Evolutionary conservation across 2,329 filamentous ascomycete species (phyloP).

Genomic region (Colletotrichum lupini): DNA sequence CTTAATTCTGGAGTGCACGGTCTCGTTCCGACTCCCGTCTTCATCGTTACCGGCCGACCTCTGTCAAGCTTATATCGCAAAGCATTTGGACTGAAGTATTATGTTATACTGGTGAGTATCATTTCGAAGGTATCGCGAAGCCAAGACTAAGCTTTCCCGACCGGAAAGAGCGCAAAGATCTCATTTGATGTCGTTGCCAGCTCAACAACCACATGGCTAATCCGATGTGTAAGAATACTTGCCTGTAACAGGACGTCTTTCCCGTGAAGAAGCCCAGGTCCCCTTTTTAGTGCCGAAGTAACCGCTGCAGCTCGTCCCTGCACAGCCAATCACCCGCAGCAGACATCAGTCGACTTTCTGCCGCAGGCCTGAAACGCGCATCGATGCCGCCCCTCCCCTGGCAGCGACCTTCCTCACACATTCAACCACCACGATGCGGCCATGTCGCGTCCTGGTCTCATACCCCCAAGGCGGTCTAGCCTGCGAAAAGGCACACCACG

Average conservation of each 20-base stretch:
- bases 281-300: slow-evolving; percentile 28
- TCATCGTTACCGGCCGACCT: not conserved
- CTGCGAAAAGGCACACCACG: slow-evolving; percentile 21
- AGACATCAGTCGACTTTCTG: slow-evolving; percentile 40
- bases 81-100: not conserved
- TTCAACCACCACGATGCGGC: slow-evolving; percentile 18
- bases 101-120: not conserved
- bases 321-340: slow-evolving; percentile 23
- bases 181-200: not conserved
- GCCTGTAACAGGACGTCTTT: not conserved
- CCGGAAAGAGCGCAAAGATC: not conserved
- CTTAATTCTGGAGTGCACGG: not conserved
- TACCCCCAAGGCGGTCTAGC: slow-evolving; percentile 27
- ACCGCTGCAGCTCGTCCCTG: slow-evolving; percentile 29
- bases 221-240: not conserved
- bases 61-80: not conserved
- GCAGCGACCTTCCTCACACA: slow-evolving; percentile 4
- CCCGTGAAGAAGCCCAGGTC: not conserved
- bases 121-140: not conserved
- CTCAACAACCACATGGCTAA: not conserved
- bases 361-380: slow-evolving; percentile 37
- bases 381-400: slow-evolving; percentile 24
- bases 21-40: not conserved
- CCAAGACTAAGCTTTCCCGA: slow-evolving; percentile 1
- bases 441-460: slow-evolving; percentile 32